These are phyloP conservation scores for Haberlea rhodopensis DNA, from an alignment of 257 asterid genomes.

Conservation along the genomic window DNA sequence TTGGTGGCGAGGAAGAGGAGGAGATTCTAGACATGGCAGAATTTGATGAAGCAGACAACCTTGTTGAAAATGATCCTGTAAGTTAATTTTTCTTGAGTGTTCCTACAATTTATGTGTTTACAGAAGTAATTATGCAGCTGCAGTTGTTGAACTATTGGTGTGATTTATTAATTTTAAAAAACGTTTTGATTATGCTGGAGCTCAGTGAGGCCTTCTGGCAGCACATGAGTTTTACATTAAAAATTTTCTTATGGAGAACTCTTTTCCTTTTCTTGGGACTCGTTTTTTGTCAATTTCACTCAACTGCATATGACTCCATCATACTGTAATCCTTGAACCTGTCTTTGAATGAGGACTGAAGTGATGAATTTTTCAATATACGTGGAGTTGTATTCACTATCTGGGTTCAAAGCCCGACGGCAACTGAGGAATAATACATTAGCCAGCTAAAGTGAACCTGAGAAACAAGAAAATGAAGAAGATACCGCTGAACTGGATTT, in stretches of 20 bases:
- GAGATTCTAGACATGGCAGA: constrained; percentile 93
- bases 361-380: neutral
- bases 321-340: neutral
- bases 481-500: neutral
- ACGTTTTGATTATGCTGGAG: neutral
- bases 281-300: neutral
- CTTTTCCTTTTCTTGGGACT: neutral
- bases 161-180: neutral
- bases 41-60: constrained; percentile 77
- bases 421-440: neutral
- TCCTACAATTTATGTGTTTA: constrained; percentile 7
- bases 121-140: neutral
- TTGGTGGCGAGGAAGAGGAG: constrained; percentile 92
- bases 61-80: constrained; percentile 84
- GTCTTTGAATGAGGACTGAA: neutral
- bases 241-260: neutral
- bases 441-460: neutral
- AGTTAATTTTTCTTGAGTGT: constrained; percentile 28
- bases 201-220: neutral
- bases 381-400: neutral
- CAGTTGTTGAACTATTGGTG: neutral
- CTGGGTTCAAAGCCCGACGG: neutral
- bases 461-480: neutral
- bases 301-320: neutral
- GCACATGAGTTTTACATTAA: neutral